phyloP scores from a whole-genome alignment of 306 rosid genomes.

The Quercus cerris region DNA sequence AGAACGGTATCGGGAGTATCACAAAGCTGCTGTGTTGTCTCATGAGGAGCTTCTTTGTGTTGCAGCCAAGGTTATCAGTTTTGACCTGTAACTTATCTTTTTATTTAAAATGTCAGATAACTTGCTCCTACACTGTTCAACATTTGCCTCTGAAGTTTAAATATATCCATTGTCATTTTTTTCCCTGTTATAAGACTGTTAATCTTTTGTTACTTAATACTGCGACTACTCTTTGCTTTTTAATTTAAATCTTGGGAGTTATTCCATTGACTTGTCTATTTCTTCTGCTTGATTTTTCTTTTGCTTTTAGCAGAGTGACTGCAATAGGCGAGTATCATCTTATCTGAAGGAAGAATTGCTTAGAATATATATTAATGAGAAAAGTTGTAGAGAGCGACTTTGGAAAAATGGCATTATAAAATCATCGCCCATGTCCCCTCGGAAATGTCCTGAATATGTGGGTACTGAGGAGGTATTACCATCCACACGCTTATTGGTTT shows the following conservation, averaged over 20 bases:
- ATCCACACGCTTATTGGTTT: neutral
- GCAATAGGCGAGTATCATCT: conserved; percentile 53
- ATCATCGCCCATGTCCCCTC: conserved; percentile 71
- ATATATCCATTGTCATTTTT: neutral
- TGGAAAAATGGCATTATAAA: conserved; percentile 81
- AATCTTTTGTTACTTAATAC: neutral
- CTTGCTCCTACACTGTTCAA: neutral
- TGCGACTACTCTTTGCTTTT: neutral
- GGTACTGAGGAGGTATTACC: conserved; percentile 83
- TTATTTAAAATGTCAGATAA: neutral
- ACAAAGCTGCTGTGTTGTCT: conserved; percentile 84
- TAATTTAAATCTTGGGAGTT: neutral
- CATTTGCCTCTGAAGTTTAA: neutral
- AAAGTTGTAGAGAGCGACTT: conserved; percentile 79
- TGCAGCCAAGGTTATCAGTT: conserved; percentile 69
- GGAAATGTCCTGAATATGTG: conserved; percentile 68
- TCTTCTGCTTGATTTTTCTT: conserved; percentile 34
- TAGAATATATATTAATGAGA: conserved; percentile 62
- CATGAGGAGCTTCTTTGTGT: conserved; percentile 96
- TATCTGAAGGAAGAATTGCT: conserved; percentile 79
- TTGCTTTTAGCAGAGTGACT: conserved; percentile 51
- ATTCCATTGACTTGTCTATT: neutral
- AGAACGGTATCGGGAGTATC: conserved; percentile 81
- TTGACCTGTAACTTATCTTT: conserved; percentile 7
- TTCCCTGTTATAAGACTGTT: neutral